Evolutionary conservation across 2,329 filamentous ascomycete species (phyloP).

Genomic region (Penicillium italicum): DNA sequence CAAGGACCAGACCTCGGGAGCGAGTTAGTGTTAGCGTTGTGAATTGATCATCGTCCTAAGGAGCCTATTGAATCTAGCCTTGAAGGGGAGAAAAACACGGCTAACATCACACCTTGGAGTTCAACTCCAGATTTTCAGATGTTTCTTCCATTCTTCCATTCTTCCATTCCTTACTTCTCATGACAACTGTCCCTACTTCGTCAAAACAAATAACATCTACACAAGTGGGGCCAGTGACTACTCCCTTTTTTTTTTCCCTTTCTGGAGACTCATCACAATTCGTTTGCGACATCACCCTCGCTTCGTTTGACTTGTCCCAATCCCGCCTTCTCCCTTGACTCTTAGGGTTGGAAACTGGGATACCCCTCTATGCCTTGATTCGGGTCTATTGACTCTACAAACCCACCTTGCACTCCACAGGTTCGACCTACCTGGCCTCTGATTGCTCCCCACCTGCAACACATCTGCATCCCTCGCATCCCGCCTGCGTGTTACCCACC

Average conservation of each 20-base stretch:
- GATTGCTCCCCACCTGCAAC: slow-evolving; percentile 13
- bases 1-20: background rate
- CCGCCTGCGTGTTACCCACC: slow-evolving; percentile 6
- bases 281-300: slow-evolving; percentile 11
- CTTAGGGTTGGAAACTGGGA: background rate
- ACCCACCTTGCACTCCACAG: slow-evolving; percentile 14
- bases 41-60: slow-evolving; percentile 1
- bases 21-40: background rate
- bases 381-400: slow-evolving; percentile 3
- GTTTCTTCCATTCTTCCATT: slow-evolving; percentile 9
- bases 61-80: slow-evolving; percentile 4
- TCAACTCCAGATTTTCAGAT: background rate
- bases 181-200: background rate
- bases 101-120: no score
- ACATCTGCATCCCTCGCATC: slow-evolving; percentile 23
- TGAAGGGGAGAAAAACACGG: background rate
- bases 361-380: background rate
- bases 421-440: slow-evolving; percentile 6
- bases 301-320: slow-evolving; percentile 4
- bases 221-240: slow-evolving; percentile 1
- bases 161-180: slow-evolving; percentile 12
- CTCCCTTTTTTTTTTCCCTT: background rate
- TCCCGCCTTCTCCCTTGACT: slow-evolving; percentile 1
- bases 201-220: slow-evolving; percentile 7
- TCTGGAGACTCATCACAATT: slow-evolving; percentile 11